phyloP scores from a whole-genome alignment of 192 early-diverging fungal species.

The Mycoemilia scoparia region DNA sequence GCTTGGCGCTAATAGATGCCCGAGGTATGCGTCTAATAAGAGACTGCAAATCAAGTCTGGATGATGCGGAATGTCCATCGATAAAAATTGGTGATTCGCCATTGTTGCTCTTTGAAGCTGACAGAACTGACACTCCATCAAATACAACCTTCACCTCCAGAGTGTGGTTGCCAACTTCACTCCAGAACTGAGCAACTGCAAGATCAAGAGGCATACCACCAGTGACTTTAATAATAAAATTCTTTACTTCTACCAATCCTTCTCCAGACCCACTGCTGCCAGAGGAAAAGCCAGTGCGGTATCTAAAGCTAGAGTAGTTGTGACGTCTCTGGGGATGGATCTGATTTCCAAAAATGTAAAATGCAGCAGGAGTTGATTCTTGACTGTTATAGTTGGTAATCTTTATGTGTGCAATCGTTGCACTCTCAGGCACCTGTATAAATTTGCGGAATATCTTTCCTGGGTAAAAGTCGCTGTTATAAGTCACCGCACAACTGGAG shows the following conservation, averaged over 20 bases:
- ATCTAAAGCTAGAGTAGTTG: conserved; percentile 35
- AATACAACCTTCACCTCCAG: conserved; percentile 59
- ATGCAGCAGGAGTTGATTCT: conserved; percentile 34
- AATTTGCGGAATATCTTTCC: conserved; percentile 67
- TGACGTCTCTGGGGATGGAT: conserved; percentile 49
- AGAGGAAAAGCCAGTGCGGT: conserved; percentile 35
- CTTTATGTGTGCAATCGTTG: conserved; percentile 48
- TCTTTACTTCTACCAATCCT: conserved; percentile 32
- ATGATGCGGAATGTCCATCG: too few relatives aligned
- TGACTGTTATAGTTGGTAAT: conserved; percentile 13
- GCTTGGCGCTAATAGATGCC: too few relatives aligned
- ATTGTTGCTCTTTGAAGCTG: too few relatives aligned
- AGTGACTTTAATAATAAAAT: conserved; percentile 34
- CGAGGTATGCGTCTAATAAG: too few relatives aligned
- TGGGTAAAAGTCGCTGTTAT: conserved; percentile 43
- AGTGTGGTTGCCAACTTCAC: conserved; percentile 43
- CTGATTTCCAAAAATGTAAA: conserved; percentile 58
- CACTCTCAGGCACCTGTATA: conserved; percentile 60
- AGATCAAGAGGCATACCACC: conserved; percentile 63
- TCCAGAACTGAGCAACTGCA: conserved; percentile 82
- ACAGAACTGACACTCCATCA: too few relatives aligned
- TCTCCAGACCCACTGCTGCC: conserved; percentile 42
- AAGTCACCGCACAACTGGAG: conserved; percentile 32
- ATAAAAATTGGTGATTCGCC: too few relatives aligned
- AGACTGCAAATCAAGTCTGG: too few relatives aligned